Evolutionary conservation across 306 rosid genomes (phyloP).

Genomic region (Quercus engelmannii): DNA sequence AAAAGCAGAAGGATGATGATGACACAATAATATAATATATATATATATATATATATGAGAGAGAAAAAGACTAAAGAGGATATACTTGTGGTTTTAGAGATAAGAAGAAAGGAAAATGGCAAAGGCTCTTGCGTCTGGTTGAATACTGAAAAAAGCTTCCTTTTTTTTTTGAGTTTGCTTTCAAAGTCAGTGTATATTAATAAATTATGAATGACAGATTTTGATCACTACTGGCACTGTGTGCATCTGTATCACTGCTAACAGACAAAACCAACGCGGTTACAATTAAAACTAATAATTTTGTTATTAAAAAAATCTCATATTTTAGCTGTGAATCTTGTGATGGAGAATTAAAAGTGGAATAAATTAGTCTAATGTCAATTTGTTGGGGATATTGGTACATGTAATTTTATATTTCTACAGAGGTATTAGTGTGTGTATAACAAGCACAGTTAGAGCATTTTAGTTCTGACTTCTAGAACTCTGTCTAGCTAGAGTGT

Average conservation of each 20-base stretch:
- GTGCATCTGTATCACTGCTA: neutral
- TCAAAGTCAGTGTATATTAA: neutral
- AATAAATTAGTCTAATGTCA: no score
- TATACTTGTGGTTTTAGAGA: neutral
- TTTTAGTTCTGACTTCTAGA: no score
- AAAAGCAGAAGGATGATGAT: neutral
- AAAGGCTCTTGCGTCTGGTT: neutral
- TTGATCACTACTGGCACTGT: neutral
- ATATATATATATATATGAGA: neutral
- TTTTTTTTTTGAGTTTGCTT: neutral
- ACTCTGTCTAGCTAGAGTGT: accelerated
- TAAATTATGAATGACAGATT: neutral
- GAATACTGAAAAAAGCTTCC: neutral
- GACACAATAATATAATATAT: neutral
- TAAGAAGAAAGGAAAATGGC: neutral
- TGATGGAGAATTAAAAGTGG: no score
- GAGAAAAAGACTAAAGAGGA: neutral
- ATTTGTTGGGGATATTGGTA: no score
- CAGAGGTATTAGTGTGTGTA: no score
- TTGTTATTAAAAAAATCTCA: no score
- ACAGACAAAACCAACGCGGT: neutral
- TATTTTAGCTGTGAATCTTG: no score
- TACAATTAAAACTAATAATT: neutral
- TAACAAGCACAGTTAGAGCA: no score
- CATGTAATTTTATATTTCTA: no score